Evolutionary conservation across 345 rosid species (phyloP), one percentile per base, ranked within the genome.

Genomic region (Aquilaria sinensis): DNA sequence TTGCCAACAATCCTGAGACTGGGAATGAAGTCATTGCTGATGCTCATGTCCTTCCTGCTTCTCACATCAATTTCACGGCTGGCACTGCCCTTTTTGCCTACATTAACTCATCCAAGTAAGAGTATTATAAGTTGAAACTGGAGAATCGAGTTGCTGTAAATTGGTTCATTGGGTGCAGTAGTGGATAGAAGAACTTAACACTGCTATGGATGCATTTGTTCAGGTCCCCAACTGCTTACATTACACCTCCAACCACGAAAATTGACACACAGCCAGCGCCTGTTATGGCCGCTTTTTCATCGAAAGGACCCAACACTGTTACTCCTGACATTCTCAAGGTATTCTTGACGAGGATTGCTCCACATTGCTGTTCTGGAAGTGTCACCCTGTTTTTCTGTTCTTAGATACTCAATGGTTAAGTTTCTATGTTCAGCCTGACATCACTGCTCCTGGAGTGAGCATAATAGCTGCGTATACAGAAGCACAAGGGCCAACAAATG

Each of bases 361-460:
- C 34, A 30, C 43, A 41, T 33, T n/a, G 15, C 33, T 65, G 31
- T 3, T 37, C 43, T 5, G 7, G 8, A 9, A 37, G 43, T 37
- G 43, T 37, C 43, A 37, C 43, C 43, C 8, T 23, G 5, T 37
- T 37, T 37, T 37, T 3, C 7, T 37, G 43, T 37, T 48, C 37
- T 31, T 53, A 12, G 43, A 15, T 47, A 13, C 53, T 54, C 16
- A 45, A 33, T 15, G 15, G 6, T 58, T 31, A 1, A 34, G n/a
- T n/a, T 67, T 10, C 49, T 55, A 3, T 57, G 32, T 55, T 61
- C 68, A 87, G 85, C 94, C 90, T n/a, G 94, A 87, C 60, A 77
- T 87, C 60, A 78, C 94, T 53, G 99, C 99, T 4, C 96, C 96
- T 11, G 97, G 97, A 63, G 89, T 90, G 64, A 69, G 80, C 53